phyloP scores from a whole-genome alignment of 192 early-diverging fungal genomes.

The Backusella psychrophila region DNA sequence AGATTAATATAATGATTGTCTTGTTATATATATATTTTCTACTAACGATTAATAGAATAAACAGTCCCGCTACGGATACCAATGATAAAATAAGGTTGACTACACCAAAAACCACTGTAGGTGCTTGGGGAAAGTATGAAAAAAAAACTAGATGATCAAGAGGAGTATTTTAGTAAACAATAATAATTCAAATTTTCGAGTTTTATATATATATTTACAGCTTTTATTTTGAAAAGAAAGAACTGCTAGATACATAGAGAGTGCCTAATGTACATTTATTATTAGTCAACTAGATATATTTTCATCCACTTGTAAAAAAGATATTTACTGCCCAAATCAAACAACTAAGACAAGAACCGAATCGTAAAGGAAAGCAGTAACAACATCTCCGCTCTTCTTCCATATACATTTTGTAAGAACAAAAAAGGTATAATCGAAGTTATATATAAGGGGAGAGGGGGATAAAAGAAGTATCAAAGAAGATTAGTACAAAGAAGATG shows the following conservation, averaged over 20 bases:
- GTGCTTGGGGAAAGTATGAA: constrained; percentile 7
- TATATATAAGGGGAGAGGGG: not conserved
- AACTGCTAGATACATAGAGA: constrained; percentile 33
- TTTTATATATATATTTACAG: constrained; percentile 13
- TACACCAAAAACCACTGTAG: constrained; percentile 8
- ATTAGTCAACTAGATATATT: not conserved
- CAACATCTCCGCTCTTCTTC: not conserved
- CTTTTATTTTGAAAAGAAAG: constrained; percentile 31
- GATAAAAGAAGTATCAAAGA: not conserved
- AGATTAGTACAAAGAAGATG: not conserved
- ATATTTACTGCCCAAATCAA: not conserved
- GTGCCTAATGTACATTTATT: constrained; percentile 3
- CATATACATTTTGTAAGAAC: not conserved
- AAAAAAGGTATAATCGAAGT: not conserved
- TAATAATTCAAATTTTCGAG: not conserved
- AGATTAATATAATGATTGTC: not conserved
- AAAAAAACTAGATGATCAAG: constrained; percentile 6
- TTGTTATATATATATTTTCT: not conserved
- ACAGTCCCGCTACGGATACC: not conserved
- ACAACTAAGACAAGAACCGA: not conserved
- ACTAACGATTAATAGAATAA: not conserved
- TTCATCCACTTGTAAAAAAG: not conserved
- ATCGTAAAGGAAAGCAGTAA: not conserved
- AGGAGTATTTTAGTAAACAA: not conserved
- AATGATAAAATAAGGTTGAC: constrained; percentile 14